A percentile compares a stretch with the other conserved stretches of the same genome.
Conservation (phyloP, 305 asterid species). For the Striga hermonthica region DNA sequence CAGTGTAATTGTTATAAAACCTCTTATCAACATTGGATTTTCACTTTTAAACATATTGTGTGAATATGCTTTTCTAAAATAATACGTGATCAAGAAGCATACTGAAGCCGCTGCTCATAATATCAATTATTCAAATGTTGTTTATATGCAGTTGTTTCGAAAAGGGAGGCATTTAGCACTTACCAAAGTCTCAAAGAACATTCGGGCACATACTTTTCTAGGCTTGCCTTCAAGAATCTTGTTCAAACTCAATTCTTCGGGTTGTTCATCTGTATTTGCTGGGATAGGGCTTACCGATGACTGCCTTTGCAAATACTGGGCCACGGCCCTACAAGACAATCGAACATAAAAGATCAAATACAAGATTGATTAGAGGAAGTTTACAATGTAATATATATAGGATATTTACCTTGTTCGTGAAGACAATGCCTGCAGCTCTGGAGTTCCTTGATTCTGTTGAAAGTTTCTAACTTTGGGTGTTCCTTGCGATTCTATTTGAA, state of each 20-base stretch:
- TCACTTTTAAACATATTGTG: neutral
- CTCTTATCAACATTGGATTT: neutral
- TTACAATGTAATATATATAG: neutral
- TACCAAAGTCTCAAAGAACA: conserved; percentile 79
- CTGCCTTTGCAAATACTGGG: conserved; percentile 68
- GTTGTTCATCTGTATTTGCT: conserved; percentile 35
- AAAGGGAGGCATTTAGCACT: conserved; percentile 16
- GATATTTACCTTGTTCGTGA: conserved; percentile 64
- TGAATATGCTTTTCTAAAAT: too few relatives aligned
- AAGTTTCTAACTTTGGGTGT: conserved; percentile 43
- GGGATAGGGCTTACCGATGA: conserved; percentile 46
- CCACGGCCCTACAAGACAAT: conserved; percentile 66
- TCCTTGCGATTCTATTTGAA: conserved; percentile 47
- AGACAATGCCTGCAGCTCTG: conserved; percentile 47
- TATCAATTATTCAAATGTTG: too few relatives aligned
- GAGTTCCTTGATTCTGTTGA: conserved; percentile 39
- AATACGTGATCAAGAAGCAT: too few relatives aligned
- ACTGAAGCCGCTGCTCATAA: too few relatives aligned
- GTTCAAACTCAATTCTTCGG: conserved; percentile 50
- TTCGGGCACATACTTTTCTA: conserved; percentile 61
- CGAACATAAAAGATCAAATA: conserved; percentile 2
- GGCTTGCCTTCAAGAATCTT: conserved; percentile 65
- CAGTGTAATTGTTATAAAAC: neutral
- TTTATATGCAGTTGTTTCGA: neutral
- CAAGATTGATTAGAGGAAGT: neutral